Conservation (phyloP, 495 filamentous ascomycete genomes). For the Penicillium roqueforti region DNA sequence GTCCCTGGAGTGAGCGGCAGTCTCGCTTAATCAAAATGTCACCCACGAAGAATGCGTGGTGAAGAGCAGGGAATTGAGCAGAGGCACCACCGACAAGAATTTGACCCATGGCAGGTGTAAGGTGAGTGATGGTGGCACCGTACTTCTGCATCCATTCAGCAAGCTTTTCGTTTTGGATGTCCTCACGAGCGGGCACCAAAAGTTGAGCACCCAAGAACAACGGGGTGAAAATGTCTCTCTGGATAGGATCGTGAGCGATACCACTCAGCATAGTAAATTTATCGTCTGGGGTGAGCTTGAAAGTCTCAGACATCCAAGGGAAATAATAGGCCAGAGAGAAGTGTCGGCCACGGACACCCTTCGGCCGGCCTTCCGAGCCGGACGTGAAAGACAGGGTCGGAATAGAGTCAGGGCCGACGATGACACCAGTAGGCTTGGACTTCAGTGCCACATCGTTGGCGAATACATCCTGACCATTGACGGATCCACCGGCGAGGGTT, state of each 20-base stretch:
- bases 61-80: constrained; percentile 69
- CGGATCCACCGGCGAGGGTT: constrained; percentile 61
- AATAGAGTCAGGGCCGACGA: constrained; percentile 86
- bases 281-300: constrained; percentile 67
- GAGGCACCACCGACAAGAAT: constrained; percentile 85
- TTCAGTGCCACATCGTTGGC: constrained; percentile 48
- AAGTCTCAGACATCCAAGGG: constrained; percentile 85
- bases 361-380: constrained; percentile 78
- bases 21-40: constrained; percentile 87
- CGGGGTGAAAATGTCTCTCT: constrained; percentile 91
- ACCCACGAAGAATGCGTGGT: constrained; percentile 88
- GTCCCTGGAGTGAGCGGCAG: constrained; percentile 68
- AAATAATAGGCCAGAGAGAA: constrained; percentile 85
- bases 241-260: constrained; percentile 85
- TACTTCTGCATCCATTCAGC: constrained; percentile 89
- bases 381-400: constrained; percentile 84
- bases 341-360: constrained; percentile 86
- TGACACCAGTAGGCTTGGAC: constrained; percentile 58
- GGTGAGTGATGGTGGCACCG: constrained; percentile 76
- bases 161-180: constrained; percentile 83
- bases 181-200: constrained; percentile 74
- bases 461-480: constrained; percentile 65
- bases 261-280: constrained; percentile 82
- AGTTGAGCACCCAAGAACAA: constrained; percentile 82
- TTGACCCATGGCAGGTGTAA: constrained; percentile 94